These are phyloP conservation scores for Truncatella angustata DNA, from an alignment of 2,329 filamentous ascomycete genomes.

Conservation along the genomic window DNA sequence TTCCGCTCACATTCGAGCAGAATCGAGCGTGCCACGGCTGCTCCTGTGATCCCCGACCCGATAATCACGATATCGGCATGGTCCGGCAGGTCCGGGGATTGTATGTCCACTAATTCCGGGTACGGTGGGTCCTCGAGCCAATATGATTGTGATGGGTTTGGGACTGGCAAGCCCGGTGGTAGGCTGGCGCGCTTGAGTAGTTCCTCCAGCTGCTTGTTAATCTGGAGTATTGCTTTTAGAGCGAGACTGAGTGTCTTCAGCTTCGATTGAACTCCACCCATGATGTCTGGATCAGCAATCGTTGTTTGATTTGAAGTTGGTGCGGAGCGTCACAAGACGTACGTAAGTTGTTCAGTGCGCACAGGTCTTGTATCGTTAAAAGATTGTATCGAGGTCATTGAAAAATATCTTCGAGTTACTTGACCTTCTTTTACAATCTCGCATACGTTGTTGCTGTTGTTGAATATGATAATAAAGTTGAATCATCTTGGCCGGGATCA, in stretches of 20 bases:
- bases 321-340: neutral
- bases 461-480: no score
- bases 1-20: conserved; percentile 17
- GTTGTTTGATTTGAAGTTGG: neutral
- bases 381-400: no score
- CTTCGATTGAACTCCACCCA: conserved; percentile 33
- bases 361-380: no score
- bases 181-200: neutral
- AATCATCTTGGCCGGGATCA: neutral
- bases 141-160: conserved; percentile 41
- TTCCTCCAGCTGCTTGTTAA: conserved; percentile 25
- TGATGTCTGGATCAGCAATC: conserved; percentile 12
- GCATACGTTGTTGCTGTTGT: no score
- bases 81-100: conserved; percentile 31
- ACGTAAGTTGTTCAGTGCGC: no score
- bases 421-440: no score
- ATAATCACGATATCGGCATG: conserved; percentile 49
- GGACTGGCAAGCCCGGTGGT: conserved; percentile 38
- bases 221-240: conserved; percentile 22
- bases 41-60: conserved; percentile 54
- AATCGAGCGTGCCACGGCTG: conserved; percentile 34
- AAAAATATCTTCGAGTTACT: no score
- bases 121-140: conserved; percentile 45
- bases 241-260: conserved; percentile 23
- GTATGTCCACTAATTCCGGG: conserved; percentile 36